Conservation (phyloP, 176 grass and related monocot species). For the Aegilops umbellulata region DNA sequence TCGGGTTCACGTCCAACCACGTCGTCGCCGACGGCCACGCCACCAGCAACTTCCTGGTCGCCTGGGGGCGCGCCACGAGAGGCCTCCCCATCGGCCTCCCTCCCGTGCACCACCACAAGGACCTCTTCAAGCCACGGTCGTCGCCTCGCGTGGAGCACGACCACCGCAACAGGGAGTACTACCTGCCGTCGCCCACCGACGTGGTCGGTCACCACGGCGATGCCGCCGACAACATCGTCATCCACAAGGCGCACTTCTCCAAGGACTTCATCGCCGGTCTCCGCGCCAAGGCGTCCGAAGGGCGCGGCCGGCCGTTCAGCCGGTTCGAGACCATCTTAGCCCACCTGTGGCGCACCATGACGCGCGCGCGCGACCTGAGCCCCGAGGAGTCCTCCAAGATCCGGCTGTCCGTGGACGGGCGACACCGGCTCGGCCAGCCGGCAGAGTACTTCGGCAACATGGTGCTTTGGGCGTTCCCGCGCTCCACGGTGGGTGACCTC, state of each 20-base stretch:
- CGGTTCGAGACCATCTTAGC: slow-evolving; percentile 60
- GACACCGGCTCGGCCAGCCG: slow-evolving; percentile 39
- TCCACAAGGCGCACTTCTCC: slow-evolving; percentile 67
- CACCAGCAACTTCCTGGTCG: neutral
- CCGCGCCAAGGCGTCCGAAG: slow-evolving; percentile 22
- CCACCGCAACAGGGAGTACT: slow-evolving; percentile 10
- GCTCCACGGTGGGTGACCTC: slow-evolving; percentile 38
- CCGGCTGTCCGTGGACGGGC: slow-evolving; percentile 62
- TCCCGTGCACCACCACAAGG: neutral
- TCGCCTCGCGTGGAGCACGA: neutral
- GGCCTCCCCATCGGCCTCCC: neutral
- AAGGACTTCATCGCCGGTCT: slow-evolving; percentile 58
- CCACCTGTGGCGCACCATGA: slow-evolving; percentile 63
- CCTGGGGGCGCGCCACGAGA: slow-evolving; percentile 5
- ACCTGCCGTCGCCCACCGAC: neutral
- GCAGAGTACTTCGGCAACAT: slow-evolving; percentile 65
- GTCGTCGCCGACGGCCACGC: slow-evolving; percentile 2
- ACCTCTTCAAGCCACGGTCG: neutral
- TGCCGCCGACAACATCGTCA: slow-evolving; percentile 18
- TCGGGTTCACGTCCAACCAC: slow-evolving; percentile 18
- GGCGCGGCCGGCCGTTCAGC: slow-evolving; percentile 36
- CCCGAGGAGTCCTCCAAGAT: slow-evolving; percentile 24
- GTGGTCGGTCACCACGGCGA: neutral
- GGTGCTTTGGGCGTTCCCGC: slow-evolving; percentile 70
- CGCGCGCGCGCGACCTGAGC: slow-evolving; percentile 22